These are phyloP conservation scores for Thraustochytrium striatum DNA, from an alignment of 352 stramenopile species.

Conservation along the genomic window DNA sequence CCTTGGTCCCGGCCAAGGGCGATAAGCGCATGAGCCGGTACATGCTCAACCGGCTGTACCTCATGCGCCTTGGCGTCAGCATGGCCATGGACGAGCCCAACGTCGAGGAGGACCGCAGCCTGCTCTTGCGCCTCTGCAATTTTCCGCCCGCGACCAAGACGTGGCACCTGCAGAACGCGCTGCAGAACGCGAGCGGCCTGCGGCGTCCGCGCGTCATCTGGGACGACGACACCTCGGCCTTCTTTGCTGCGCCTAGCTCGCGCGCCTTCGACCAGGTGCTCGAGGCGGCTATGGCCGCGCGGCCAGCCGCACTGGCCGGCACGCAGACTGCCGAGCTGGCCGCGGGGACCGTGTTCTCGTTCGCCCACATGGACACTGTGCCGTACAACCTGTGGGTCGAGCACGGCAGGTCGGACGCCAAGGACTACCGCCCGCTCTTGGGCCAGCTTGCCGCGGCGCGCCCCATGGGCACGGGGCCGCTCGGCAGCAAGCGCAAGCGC, in stretches of 20 bases:
- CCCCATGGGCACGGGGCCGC: too few relatives aligned
- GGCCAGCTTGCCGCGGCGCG: too few relatives aligned
- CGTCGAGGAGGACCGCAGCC: neutral
- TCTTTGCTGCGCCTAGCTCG: neutral
- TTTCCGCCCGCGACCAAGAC: conserved; percentile 9
- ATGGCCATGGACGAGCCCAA: neutral
- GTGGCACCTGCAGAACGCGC: neutral
- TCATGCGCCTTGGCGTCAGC: neutral
- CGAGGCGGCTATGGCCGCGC: neutral
- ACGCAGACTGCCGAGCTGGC: too few relatives aligned
- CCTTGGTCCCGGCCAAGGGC: neutral
- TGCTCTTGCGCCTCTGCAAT: neutral
- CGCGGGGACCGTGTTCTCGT: neutral
- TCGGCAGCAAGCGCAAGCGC: too few relatives aligned
- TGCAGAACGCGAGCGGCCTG: neutral
- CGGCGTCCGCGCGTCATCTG: neutral
- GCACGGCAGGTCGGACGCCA: neutral
- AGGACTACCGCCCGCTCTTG: too few relatives aligned
- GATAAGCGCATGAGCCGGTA: neutral
- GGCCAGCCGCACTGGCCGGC: neutral
- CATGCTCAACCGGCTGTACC: conserved; percentile 12
- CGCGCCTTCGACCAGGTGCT: neutral
- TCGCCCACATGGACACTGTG: neutral
- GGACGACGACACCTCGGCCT: conserved; percentile 9
- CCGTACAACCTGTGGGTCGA: neutral